A percentile compares a stretch with the other conserved stretches of the same genome.
Conservation (phyloP, 192 early-diverging fungal species). For the Linnemannia exigua region DNA sequence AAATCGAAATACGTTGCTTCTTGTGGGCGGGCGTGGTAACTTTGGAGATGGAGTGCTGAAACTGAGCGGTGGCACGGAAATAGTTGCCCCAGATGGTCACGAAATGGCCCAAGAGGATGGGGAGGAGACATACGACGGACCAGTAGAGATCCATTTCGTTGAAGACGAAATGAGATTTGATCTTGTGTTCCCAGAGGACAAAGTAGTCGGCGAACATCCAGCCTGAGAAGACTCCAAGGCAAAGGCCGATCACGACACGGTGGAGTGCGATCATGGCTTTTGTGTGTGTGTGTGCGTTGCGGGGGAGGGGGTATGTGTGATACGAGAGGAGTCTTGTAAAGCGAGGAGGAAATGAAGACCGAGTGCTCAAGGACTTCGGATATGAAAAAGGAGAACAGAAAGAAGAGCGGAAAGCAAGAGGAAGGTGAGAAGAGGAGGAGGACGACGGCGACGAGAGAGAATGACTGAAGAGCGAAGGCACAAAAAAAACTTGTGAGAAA, state of each 20-base stretch:
- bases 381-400: background rate
- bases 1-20: conserved; percentile 34
- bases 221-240: conserved; percentile 21
- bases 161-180: conserved; percentile 25
- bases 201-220: conserved; percentile 48
- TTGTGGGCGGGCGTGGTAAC: conserved; percentile 29
- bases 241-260: conserved; percentile 16
- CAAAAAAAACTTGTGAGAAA: background rate
- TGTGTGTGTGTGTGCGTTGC: background rate
- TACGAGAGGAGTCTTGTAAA: background rate
- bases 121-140: conserved; percentile 43
- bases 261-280: conserved; percentile 18
- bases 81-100: conserved; percentile 57
- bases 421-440: background rate
- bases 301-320: background rate
- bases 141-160: conserved; percentile 43
- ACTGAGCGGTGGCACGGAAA: conserved; percentile 34
- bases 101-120: conserved; percentile 49
- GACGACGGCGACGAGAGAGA: background rate
- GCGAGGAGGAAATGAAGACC: background rate
- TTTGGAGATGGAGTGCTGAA: conserved; percentile 47
- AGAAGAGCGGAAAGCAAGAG: background rate
- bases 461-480: background rate
- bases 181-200: conserved; percentile 22
- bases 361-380: background rate